Evolutionary conservation across 306 rosid species (phyloP).

Genomic region (Cicer pinnatifidum): DNA sequence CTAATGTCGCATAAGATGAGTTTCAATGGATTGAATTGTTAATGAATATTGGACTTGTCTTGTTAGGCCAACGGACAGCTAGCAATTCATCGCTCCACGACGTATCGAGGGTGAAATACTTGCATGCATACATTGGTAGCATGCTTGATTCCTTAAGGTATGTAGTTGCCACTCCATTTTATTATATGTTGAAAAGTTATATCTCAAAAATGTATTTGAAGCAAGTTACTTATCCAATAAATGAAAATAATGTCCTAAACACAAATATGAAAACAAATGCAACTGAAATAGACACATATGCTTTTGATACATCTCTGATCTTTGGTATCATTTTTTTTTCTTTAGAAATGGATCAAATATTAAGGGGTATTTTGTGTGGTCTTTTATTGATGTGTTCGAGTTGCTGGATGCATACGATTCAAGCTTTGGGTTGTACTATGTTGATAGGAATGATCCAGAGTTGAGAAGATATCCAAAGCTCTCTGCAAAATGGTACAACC

Average conservation of each 20-base stretch:
- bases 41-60: slow-evolving; percentile 11
- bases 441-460: slow-evolving; percentile 30
- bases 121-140: slow-evolving; percentile 49
- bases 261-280: not conserved
- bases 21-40: slow-evolving; percentile 1
- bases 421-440: slow-evolving; percentile 2
- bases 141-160: slow-evolving; percentile 57
- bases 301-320: not conserved
- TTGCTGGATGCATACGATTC: slow-evolving; percentile 33
- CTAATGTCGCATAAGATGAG: not conserved
- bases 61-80: slow-evolving; percentile 54
- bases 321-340: not conserved
- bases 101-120: slow-evolving; percentile 53
- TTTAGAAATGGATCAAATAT: slow-evolving; percentile 55
- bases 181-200: not conserved
- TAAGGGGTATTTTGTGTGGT: slow-evolving; percentile 58
- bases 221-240: not conserved
- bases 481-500: slow-evolving; percentile 53
- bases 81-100: slow-evolving; percentile 51
- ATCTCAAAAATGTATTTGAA: not conserved
- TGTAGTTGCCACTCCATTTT: not conserved
- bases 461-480: slow-evolving; percentile 52
- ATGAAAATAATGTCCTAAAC: not conserved
- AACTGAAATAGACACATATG: not conserved
- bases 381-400: slow-evolving; percentile 52